phyloP scores from a whole-genome alignment of 805 yeast species.

The Sungouiella thailandica region DNA sequence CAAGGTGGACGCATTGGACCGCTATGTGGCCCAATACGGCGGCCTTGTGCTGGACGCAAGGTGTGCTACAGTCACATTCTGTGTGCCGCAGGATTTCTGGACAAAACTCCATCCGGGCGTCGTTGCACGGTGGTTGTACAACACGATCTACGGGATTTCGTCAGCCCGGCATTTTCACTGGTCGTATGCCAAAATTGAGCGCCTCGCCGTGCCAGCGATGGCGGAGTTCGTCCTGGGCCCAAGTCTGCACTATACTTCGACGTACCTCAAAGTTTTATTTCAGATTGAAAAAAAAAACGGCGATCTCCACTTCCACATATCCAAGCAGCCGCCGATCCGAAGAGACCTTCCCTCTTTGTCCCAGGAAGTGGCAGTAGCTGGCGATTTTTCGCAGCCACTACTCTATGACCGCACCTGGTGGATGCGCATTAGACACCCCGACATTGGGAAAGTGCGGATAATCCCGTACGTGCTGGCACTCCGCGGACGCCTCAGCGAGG shows the following conservation, averaged over 20 bases:
- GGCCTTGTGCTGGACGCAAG: constrained; percentile 1
- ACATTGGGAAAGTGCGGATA: background rate
- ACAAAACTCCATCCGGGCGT: constrained; percentile 12
- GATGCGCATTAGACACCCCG: constrained; percentile 3
- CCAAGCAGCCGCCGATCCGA: constrained; percentile 6
- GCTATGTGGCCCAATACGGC: background rate
- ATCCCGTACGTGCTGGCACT: background rate
- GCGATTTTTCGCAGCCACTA: constrained; percentile 7
- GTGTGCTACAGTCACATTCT: constrained; percentile 8
- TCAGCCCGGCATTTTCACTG: constrained; percentile 34
- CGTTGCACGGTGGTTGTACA: constrained; percentile 27
- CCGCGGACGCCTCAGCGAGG: background rate
- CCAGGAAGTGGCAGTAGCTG: background rate
- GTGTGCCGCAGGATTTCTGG: constrained; percentile 9
- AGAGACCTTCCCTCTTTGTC: background rate
- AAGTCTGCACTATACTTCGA: background rate
- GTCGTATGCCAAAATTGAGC: constrained; percentile 34
- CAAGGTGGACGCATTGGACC: constrained; percentile 1
- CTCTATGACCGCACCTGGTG: constrained; percentile 14
- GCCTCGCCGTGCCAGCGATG: constrained; percentile 26
- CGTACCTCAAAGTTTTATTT: constrained; percentile 10
- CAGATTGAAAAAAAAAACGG: background rate
- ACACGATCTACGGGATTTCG: constrained; percentile 22
- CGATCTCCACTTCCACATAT: constrained; percentile 1
- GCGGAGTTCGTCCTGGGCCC: constrained; percentile 3